Percentiles rank a stretch among this genome's conserved stretches.
Evolutionary conservation across 2,329 filamentous ascomycete genomes (phyloP).

Genomic region (Paraphoma sp.): DNA sequence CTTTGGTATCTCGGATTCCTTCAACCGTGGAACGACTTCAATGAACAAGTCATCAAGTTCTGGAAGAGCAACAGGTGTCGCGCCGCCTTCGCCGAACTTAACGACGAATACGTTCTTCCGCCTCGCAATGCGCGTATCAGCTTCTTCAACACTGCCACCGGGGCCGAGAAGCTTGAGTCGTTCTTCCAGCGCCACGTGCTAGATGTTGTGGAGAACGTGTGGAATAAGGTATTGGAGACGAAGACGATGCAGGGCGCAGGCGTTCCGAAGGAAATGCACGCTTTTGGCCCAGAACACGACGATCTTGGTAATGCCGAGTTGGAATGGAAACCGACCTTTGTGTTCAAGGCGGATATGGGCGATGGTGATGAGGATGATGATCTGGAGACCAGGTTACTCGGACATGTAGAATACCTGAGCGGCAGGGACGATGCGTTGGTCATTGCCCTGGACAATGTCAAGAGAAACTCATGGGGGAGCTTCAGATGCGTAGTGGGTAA

Average conservation of each 20-base stretch:
- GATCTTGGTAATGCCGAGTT: slow-evolving; percentile 10
- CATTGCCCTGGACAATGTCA: slow-evolving; percentile 8
- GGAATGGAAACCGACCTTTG: slow-evolving; percentile 12
- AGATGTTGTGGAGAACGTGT: slow-evolving; percentile 6
- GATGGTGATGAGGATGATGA: neutral
- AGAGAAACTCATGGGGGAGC: slow-evolving; percentile 20
- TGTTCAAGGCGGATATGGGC: slow-evolving; percentile 7
- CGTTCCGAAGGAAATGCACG: slow-evolving; percentile 1
- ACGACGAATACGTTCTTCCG: neutral
- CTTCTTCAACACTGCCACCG: neutral
- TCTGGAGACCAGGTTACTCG: slow-evolving; percentile 13
- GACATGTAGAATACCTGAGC: slow-evolving; percentile 27
- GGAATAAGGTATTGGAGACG: slow-evolving; percentile 7
- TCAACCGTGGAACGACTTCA: slow-evolving; percentile 15
- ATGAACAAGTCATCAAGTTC: neutral
- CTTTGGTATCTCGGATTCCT: slow-evolving; percentile 26
- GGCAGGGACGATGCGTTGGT: slow-evolving; percentile 19
- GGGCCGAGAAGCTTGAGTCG: neutral
- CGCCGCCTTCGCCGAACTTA: slow-evolving; percentile 10
- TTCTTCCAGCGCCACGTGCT: slow-evolving; percentile 16
- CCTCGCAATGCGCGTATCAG: neutral
- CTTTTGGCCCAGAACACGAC: neutral
- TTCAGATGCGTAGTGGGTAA: slow-evolving; percentile 27
- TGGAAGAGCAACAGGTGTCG: slow-evolving; percentile 2
- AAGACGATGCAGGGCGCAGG: neutral